Conservation (phyloP, 1,139 yeast genomes). For the Debaryomyces coudertii region DNA sequence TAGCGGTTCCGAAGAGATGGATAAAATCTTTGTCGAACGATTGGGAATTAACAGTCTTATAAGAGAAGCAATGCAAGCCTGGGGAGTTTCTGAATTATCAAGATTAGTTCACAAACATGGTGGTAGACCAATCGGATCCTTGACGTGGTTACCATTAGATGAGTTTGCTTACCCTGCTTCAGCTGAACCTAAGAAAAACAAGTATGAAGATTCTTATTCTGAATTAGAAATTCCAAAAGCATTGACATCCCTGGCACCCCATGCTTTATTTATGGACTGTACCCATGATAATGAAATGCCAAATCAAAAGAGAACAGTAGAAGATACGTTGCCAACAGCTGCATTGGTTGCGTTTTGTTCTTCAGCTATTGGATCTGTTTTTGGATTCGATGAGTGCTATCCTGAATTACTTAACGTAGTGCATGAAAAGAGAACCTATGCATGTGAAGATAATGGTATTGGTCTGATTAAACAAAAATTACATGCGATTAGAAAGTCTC, state of each 20-base stretch:
- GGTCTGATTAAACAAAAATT: slow-evolving; percentile 67
- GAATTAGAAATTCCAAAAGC: slow-evolving; percentile 69
- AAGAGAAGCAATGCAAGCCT: slow-evolving; percentile 97
- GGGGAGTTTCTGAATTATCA: slow-evolving; percentile 85
- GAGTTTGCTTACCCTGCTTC: slow-evolving; percentile 68
- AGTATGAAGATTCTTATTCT: slow-evolving; percentile 42
- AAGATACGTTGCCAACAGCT: slow-evolving; percentile 92
- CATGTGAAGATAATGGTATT: slow-evolving; percentile 64
- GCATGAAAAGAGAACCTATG: slow-evolving; percentile 69
- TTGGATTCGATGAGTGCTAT: slow-evolving; percentile 92
- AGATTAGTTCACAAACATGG: slow-evolving; percentile 89
- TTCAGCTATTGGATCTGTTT: slow-evolving; percentile 91
- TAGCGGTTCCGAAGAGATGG: slow-evolving; percentile 90
- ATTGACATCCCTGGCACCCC: slow-evolving; percentile 72
- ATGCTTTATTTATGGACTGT: slow-evolving; percentile 95
- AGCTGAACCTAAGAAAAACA: slow-evolving; percentile 35
- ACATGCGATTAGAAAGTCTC: slow-evolving; percentile 56
- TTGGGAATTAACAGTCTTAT: slow-evolving; percentile 86
- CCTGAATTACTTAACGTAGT: slow-evolving; percentile 83
- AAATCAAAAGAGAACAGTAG: slow-evolving; percentile 84
- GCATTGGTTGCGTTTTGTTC: slow-evolving; percentile 93
- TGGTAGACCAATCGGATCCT: slow-evolving; percentile 93
- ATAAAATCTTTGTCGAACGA: slow-evolving; percentile 85
- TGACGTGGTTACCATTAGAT: slow-evolving; percentile 74
- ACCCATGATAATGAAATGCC: slow-evolving; percentile 96